Base-by-base conservation (phyloP, 192 early-diverging fungal genomes). In the Helicostylum pulchrum region DNA sequence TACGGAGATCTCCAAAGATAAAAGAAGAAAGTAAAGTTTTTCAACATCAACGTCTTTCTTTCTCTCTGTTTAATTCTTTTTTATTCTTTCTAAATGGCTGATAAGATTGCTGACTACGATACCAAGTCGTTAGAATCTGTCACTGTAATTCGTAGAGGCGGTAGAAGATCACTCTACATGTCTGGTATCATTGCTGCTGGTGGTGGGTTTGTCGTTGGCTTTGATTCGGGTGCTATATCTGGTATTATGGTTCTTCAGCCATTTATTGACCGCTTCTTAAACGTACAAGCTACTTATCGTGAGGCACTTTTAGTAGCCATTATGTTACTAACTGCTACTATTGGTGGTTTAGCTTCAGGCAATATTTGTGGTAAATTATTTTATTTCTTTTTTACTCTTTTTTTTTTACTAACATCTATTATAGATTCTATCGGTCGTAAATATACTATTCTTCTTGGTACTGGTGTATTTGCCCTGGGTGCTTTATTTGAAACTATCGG, bases 401-500 rank as follows among this genome's bases (percentile, higher is more conserved):
- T 36, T 14, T 44, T 21, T 42, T 39, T 12, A 45, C 20, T 14
- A 19, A n/a, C 31, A 34, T 4, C 9, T 17, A 44, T 17, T 21
- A 48, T 0, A 45, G 46, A 5, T 26, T 36, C 14, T 31, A 56
- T 86, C 60, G 84, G 88, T 8, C 85, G 92, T 44, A 90, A 87
- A 43, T 76, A 72, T 43, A 84, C 87, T 10, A 90, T 94, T 69
- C 79, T 91, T 68, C 15, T 80, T 0, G 86, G 83, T 30, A 80
- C 83, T 9, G 47, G 77, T 26, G 70, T 88, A n/a, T 97, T 93
- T 78, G 75, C 78, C 6, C 36, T 93, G 12, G 95, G 95, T 30
- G 85, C 78, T 23, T 77, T 86, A 53, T 76, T 94, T 55, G 91
- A 97, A 69, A 83, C 85, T 12, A 80, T 78, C 14, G 64, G 85